Percentiles rank a stretch among this genome's conserved stretches.
Evolutionary conservation across 129 eudicot genomes (phyloP).

Genomic region (Daucus carota): DH1_v3.0 NC_030385.2:28302001-28302500

Average conservation of each 20-base stretch:
- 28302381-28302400: constrained; percentile 56
- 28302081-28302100: no score
- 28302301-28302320: constrained; percentile 32
- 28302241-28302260: constrained; percentile 29
- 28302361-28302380: constrained; percentile 52
- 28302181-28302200: constrained; percentile 28
- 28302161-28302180: not conserved
- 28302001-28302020: not conserved
- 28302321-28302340: constrained; percentile 35
- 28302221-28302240: constrained; percentile 61
- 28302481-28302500: constrained; percentile 22
- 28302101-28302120: no score
- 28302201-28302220: constrained; percentile 48
- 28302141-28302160: not conserved
- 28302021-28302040: not conserved
- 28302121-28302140: not conserved
- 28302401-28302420: constrained; percentile 34
- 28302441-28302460: constrained; percentile 16
- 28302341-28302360: constrained; percentile 45
- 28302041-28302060: no score
- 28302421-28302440: constrained; percentile 19
- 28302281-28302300: constrained; percentile 40
- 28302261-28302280: constrained; percentile 33
- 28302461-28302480: constrained; percentile 35
- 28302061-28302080: no score